A percentile compares a stretch with the other conserved stretches of the same genome.
Conservation (phyloP, 345 rosid species). For the Brassica rapa region DNA sequence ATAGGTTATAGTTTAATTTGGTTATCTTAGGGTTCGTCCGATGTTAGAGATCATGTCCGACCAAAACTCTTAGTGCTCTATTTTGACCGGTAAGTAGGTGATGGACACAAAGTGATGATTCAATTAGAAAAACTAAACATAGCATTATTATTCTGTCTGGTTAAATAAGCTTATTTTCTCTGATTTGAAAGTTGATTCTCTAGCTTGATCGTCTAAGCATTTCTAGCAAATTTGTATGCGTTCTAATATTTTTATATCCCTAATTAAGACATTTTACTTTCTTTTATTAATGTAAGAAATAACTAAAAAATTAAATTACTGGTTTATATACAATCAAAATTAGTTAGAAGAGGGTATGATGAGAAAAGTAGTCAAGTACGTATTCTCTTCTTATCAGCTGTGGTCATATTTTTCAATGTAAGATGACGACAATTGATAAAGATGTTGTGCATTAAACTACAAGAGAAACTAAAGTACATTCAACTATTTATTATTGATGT, state of each 20-base stretch:
- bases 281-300: neutral
- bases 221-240: conserved; percentile 1
- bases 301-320: neutral
- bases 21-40: conserved; percentile 41
- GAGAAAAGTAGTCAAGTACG: conserved; percentile 16
- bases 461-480: conserved; percentile 34
- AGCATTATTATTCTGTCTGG: conserved; percentile 31
- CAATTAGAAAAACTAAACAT: conserved; percentile 37
- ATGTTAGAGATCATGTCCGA: conserved; percentile 38
- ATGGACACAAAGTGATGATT: conserved; percentile 31
- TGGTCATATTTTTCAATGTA: conserved; percentile 26
- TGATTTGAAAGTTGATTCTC: neutral
- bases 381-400: conserved; percentile 17
- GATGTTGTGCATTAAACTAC: conserved; percentile 26
- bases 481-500: conserved; percentile 26
- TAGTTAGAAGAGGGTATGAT: neutral
- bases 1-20: conserved; percentile 27
- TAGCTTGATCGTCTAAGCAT: conserved; percentile 12
- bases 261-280: neutral
- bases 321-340: neutral
- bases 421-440: conserved; percentile 34
- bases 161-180: conserved; percentile 8
- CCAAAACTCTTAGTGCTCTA: conserved; percentile 40
- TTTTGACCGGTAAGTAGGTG: conserved; percentile 35
- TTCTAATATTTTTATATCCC: neutral